Evolutionary conservation across 2,329 filamentous ascomycete genomes (phyloP).

Genomic region (Cladosporium halotolerans): DNA sequence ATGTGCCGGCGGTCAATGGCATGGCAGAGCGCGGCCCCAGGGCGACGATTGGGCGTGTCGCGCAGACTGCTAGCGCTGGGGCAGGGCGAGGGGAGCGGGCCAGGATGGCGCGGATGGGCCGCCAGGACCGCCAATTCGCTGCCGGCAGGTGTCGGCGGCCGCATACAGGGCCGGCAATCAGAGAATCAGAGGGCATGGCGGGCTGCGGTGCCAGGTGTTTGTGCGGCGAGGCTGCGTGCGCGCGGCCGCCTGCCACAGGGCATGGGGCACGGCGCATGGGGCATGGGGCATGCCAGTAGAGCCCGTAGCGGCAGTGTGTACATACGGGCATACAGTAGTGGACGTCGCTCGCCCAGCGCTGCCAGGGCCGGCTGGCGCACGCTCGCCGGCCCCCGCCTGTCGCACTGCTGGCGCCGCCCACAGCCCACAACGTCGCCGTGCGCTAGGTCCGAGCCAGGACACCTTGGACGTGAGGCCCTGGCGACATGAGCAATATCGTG

Average conservation of each 20-base stretch:
- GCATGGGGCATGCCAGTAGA: no score
- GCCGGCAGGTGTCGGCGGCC: constrained; percentile 1
- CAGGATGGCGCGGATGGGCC: not conserved
- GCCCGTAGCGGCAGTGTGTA: no score
- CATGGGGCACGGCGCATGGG: no score
- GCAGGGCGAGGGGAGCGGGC: not conserved
- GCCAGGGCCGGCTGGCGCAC: not conserved
- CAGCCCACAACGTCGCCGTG: constrained; percentile 1
- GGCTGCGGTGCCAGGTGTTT: constrained; percentile 1
- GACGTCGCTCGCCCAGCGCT: no score
- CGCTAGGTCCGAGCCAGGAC: not conserved
- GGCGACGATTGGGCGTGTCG: constrained; percentile 7
- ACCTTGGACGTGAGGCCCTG: not conserved
- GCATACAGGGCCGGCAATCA: not conserved
- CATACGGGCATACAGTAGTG: no score
- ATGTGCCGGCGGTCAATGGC: not conserved
- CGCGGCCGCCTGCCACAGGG: not conserved
- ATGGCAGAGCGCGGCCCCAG: constrained; percentile 5
- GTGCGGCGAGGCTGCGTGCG: not conserved
- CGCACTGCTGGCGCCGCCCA: not conserved
- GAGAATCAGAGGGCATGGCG: no score
- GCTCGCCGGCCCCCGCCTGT: not conserved
- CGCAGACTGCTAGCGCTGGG: constrained; percentile 5
- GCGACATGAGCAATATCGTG: not conserved
- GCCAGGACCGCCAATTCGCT: constrained; percentile 8